Conservation (phyloP, 345 rosid genomes). For the Cardamine chenopodiifolia region DNA sequence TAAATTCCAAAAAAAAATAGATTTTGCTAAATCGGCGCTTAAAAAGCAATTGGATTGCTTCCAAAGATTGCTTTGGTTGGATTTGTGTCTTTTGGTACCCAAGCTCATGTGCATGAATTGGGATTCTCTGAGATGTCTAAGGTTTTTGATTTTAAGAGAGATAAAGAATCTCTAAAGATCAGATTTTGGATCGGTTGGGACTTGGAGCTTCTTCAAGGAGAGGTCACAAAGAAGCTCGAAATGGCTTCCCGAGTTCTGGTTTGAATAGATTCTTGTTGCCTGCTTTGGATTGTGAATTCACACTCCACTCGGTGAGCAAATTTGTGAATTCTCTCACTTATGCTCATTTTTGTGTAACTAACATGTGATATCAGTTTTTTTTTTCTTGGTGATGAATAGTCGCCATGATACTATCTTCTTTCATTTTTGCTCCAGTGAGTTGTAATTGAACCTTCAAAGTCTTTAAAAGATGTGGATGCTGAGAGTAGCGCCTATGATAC, state of each 20-base stretch:
- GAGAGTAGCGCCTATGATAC: too few relatives aligned
- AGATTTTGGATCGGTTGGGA: conserved; percentile 80
- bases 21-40: conserved; percentile 60
- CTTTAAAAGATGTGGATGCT: too few relatives aligned
- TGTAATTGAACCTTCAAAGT: too few relatives aligned
- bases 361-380: too few relatives aligned
- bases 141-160: conserved; percentile 75
- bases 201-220: conserved; percentile 61
- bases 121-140: conserved; percentile 82
- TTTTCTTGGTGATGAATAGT: too few relatives aligned
- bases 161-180: conserved; percentile 68
- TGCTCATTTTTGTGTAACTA: too few relatives aligned
- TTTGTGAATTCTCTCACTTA: not conserved
- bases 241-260: conserved; percentile 48
- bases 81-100: conserved; percentile 80
- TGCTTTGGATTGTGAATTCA: conserved; percentile 77
- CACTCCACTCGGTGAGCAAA: conserved; percentile 59
- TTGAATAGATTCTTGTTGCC: conserved; percentile 76
- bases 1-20: too few relatives aligned
- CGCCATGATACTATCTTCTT: too few relatives aligned
- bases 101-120: conserved; percentile 83
- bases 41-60: conserved; percentile 76
- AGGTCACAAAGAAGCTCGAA: conserved; percentile 56
- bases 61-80: conserved; percentile 88
- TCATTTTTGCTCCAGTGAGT: too few relatives aligned